Evolutionary conservation across 768 basidiomycete species (phyloP), one percentile per base, ranked within the genome.

Genomic region (Chiua virens): DNA sequence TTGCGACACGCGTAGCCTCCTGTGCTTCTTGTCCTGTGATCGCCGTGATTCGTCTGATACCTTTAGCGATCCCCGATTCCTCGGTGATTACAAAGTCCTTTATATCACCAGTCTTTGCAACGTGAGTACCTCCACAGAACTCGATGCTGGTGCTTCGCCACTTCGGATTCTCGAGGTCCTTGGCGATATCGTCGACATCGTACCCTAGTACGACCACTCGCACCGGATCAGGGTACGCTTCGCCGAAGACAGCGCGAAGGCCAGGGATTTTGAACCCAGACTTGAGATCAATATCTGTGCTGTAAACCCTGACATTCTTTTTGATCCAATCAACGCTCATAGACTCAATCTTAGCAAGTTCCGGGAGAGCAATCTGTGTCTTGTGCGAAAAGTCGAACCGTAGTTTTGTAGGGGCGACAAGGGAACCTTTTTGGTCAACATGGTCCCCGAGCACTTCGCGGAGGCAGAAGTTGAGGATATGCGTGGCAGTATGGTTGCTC

Each of bases 311-410:
- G 57, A 93, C 92, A 59, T 96, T 93, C 67, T 79, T 83, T 64
- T 81, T 81, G 70, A 99, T 90, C 94, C 95, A 98, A 46, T 90
- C 88, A 54, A 85, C 73, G 62, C 85, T 87, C 76, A 92, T 85
- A 8, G 68, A 65, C 69, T 98, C 95, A 57, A 99, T 94, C 68
- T 85, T 86, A 43, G 72, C 64, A 30, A 98, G 79, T 45, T 98
- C 95, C 3, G 81, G 69, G 1, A 82, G 67, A n/a, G 81, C 67
- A 54, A 98, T 88, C 53, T 85, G 86, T 3, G 91, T 79, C 69
- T 97, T 98, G 75, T 99, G 97, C 17, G 92, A 95, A 71, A 98
- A 99, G 71, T 99, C 97, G 72, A 99, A 99, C 17, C 97, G 92
- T 22, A 99, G 82, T 70, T 97, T 98, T 21, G 86, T 83, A 0